Evolutionary conservation across 2,329 filamentous ascomycete genomes (phyloP), one percentile per base, ranked within the genome.

Genomic region (Phialemoniopsis sp.): DNA sequence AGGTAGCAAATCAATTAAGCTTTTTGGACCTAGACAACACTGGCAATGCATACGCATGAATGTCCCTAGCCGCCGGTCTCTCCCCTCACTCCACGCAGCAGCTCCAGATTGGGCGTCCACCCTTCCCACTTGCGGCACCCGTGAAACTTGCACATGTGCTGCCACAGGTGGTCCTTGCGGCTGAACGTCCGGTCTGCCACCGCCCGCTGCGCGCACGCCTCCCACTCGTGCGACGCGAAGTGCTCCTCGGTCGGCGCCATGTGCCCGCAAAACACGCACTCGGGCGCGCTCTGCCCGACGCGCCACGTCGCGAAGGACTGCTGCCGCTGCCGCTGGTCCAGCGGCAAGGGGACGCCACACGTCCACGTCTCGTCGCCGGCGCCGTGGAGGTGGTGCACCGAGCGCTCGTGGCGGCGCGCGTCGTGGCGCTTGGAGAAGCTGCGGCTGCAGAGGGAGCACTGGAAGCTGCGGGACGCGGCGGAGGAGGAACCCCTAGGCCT

Each of bases 151-250:
- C 39, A 42, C 15, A 53, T 35, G 28, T 53, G 46, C 37, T 53
- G 51, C 42, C 49, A 51, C 16, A 68, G 51, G 38, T 68, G 63
- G 32, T 68, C 65, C 37, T 68, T 68, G 40, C 65, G 58, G 2
- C 55, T 57, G 39, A 68, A 68, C 1, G 55, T 63, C 10, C 64
- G 67, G 31, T 76, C 69, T 14, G 56, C 13, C 2, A 37, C 31
- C 12, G 37, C 30, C 8, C 72, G 72, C 38, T 76, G 70, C 15
- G 71, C 69, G 47, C 78, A 82, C 4, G 68, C 47, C 26, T 64
- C 59, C 16, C 67, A 68, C 41, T 68, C 63, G 42, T 68, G 65
- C 4, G 60, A 57, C 16, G 58, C 50, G 4, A 64, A 49, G 38
- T 68, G 65, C 29, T 60, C 49, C 4, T 62, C 52, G 2, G 48